Evolutionary conservation across 2,329 filamentous ascomycete genomes (phyloP).

Genomic region (Colletotrichum falcatum): DNA sequence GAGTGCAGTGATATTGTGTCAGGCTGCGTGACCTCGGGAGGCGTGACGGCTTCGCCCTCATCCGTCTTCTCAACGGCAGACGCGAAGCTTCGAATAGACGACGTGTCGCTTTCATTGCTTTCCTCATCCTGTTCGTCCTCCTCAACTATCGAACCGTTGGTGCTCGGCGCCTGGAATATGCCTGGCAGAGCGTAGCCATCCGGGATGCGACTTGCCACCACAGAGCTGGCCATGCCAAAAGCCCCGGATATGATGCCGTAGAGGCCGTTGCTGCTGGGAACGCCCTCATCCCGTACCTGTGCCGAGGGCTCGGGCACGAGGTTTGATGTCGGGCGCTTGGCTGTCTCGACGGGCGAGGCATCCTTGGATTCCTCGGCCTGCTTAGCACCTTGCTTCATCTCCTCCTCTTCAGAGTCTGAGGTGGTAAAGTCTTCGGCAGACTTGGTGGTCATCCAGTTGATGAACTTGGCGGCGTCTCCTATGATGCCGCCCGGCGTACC

Average conservation of each 20-base stretch:
- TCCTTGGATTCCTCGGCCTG: slow-evolving; percentile 48
- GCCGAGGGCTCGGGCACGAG: slow-evolving; percentile 41
- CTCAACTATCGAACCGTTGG: slow-evolving; percentile 47
- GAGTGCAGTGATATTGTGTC: slow-evolving; percentile 47
- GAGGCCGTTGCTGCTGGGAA: slow-evolving; percentile 59
- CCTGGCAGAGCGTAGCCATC: slow-evolving; percentile 45
- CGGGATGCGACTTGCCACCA: slow-evolving; percentile 55
- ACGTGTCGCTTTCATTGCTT: slow-evolving; percentile 55
- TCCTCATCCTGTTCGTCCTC: slow-evolving; percentile 48
- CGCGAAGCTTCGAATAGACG: slow-evolving; percentile 61
- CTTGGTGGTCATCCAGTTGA: slow-evolving; percentile 74
- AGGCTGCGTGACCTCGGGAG: slow-evolving; percentile 21
- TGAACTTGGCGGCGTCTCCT: slow-evolving; percentile 81
- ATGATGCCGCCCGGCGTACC: slow-evolving; percentile 86
- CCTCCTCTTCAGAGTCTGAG: slow-evolving; percentile 33
- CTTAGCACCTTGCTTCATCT: slow-evolving; percentile 44
- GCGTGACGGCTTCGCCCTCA: slow-evolving; percentile 44
- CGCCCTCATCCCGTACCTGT: slow-evolving; percentile 46
- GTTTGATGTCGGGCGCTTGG: slow-evolving; percentile 50
- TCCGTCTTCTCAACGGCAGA: slow-evolving; percentile 58
- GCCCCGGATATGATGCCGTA: slow-evolving; percentile 68
- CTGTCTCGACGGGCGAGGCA: slow-evolving; percentile 45
- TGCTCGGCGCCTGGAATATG: slow-evolving; percentile 46
- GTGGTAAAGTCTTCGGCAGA: slow-evolving; percentile 51
- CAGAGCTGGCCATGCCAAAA: slow-evolving; percentile 62